Base-by-base conservation (phyloP, 768 basidiomycete species). In the Boletus vinaceobasis region DNA sequence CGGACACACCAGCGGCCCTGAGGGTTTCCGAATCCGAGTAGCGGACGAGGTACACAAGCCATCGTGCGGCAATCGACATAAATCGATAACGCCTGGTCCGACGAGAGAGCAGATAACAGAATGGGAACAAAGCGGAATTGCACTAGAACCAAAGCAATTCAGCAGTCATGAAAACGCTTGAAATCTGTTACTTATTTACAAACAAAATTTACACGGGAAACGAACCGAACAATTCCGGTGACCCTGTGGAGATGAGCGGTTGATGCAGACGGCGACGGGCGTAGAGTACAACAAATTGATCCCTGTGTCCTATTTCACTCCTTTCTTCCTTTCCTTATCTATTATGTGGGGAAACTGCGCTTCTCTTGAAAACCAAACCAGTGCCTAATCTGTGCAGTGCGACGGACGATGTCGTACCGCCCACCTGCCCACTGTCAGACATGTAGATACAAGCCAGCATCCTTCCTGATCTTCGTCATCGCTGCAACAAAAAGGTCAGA, bases 391-490 rank as follows among this genome's bases (percentile, higher is more conserved):
- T 33, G 19, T 44, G 47, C 19, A 31, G 43, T 53, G 17, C 17
- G 40, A 36, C 19, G n/a, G 26, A 45, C 21, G 38, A 38, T 44
- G 26, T 15, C 33, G n/a, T 44, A 29, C 40, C 26, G 33, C 44
- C 21, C 39, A 43, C 2, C 4, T 4, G 21, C 27, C 13, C 21
- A 43, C 42, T 43, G 38, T 74, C 70, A 87, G 43, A 86, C 68
- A 45, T 84, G 70, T 23, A 68, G 53, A 55, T 84, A 82, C 50
- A 83, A 59, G 11, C 87, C 86, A 5, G 79, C 78, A 38, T 86
- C 85, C 66, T 86, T 88, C 68, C 92, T 81, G 55, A 75, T 74
- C 75, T 91, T 92, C 35, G 92, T 95, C 93, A 96, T 96, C 13
- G 93, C 93, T 93, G 61, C 8, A 43, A 48, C 31, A 31, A 35